A percentile compares a stretch with the other conserved stretches of the same genome.
Evolutionary conservation across 2,329 filamentous ascomycete species (phyloP).

Genomic region (Catunica adiposa): DNA sequence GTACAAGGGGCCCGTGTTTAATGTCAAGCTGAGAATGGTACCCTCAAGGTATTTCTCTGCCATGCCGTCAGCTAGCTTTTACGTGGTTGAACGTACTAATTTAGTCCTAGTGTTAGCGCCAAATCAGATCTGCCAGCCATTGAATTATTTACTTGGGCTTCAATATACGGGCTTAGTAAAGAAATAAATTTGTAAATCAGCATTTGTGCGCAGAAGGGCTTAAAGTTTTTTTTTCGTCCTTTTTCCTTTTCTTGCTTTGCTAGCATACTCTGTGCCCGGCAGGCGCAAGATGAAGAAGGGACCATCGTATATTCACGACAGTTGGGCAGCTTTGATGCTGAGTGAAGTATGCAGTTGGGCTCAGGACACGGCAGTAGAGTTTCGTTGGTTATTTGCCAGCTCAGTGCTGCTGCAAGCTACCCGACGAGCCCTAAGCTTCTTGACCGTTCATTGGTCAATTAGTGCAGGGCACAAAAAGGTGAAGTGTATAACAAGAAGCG

Average conservation of each 20-base stretch:
- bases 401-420: neutral
- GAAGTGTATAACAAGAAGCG: neutral
- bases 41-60: neutral
- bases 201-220: neutral
- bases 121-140: neutral
- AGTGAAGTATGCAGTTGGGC: neutral
- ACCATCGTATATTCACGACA: neutral
- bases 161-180: neutral
- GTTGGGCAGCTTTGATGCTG: neutral
- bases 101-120: neutral
- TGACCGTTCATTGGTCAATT: neutral
- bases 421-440: neutral
- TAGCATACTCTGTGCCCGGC: neutral
- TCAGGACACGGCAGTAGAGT: neutral
- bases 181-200: neutral
- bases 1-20: neutral
- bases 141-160: neutral
- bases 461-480: neutral
- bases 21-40: neutral
- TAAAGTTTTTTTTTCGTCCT: neutral
- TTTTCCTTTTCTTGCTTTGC: neutral
- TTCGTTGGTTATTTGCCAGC: neutral
- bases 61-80: neutral
- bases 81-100: neutral
- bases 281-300: neutral